Evolutionary conservation across 2,329 filamentous ascomycete species (phyloP), one percentile per base, ranked within the genome.

Genomic region (Aspergillus sp.): DNA sequence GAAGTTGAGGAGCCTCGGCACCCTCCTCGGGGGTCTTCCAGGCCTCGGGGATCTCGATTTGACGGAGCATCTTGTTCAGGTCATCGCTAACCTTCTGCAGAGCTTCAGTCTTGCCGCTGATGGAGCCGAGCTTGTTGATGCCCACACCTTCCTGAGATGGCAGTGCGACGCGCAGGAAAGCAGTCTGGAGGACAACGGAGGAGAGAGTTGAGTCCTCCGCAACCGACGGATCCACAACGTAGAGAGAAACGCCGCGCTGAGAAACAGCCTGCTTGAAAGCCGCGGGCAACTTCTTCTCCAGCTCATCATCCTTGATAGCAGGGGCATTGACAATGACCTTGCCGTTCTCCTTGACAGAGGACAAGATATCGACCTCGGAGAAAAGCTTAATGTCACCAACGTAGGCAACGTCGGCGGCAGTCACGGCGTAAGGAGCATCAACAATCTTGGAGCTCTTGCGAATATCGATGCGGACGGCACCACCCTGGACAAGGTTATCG

Each of bases 231-330:
- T 99, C 91, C 13, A 97, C 72, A 31, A 95, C 76, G 62, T 86
- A 88, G 32, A 99, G 80, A 57, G 87, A 76, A 31, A 92, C 77
- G 31, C 81, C 80, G 71, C 89, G 90, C 64, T 85, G 79, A 49
- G 85, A 83, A 47, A 97, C 74, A 13, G 81, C 78, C 72, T 88
- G 90, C 67, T 88, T 86, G 58, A 94, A 83, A 44, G 78, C 71
- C 34, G 81, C 78, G 2, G 90, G 84, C 5, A 99, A 78, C 63
- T 89, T 82, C 82, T 95, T 96, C 77, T 97, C 93, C 5, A 92
- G 71, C 32, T 97, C 91, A 42, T 95, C 93, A 47, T 91, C 84
- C 76, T 96, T 96, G 70, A 90, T 84, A 61, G 85, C 87, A 23
- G 89, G 81, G 20, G 94, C 81, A 65, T 86, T 89, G 40, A 97